Percentiles rank a stretch among this genome's conserved stretches.
These are phyloP conservation scores for Wickerhamiella pararugosa DNA, from an alignment of 1,139 yeast species.

Conservation along the genomic window DNA sequence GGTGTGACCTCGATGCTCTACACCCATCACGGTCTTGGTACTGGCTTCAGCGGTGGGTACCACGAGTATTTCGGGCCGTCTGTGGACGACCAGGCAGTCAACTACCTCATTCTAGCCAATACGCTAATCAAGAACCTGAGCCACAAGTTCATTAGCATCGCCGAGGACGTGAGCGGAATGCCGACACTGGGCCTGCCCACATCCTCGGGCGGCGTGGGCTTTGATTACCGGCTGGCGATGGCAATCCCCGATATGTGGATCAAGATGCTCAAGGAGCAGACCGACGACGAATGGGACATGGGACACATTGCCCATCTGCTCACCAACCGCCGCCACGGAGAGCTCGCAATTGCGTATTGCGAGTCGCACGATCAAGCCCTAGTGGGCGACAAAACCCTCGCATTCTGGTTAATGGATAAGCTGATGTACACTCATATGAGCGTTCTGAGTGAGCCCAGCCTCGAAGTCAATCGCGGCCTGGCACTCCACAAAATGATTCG, in stretches of 20 bases:
- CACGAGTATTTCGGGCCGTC: conserved; percentile 73
- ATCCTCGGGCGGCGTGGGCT: conserved; percentile 72
- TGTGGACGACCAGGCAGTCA: conserved; percentile 78
- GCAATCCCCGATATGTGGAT: conserved; percentile 99
- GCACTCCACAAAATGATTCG: conserved; percentile 85
- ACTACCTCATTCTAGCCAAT: conserved; percentile 80
- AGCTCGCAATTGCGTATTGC: conserved; percentile 81
- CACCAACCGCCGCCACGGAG: conserved; percentile 79
- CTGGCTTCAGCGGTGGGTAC: conserved; percentile 82
- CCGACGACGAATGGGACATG: conserved; percentile 88
- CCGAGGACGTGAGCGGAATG: conserved; percentile 97
- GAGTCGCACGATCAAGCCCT: conserved; percentile 96
- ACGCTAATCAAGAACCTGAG: conserved; percentile 44
- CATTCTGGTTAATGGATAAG: conserved; percentile 97
- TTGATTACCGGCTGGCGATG: conserved; percentile 88
- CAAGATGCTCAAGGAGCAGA: conserved; percentile 65
- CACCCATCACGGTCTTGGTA: conserved; percentile 80
- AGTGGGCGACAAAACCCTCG: conserved; percentile 92
- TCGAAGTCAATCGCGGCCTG: conserved; percentile 73
- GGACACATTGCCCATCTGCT: conserved; percentile 66
- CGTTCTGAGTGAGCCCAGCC: conserved; percentile 50
- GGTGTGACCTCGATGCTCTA: conserved; percentile 94
- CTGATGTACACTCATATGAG: conserved; percentile 98
- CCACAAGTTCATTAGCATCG: conserved; percentile 58
- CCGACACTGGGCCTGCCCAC: conserved; percentile 81